Evolutionary conservation across 2,329 filamentous ascomycete species (phyloP), one percentile per base, ranked within the genome.

Genomic region (Canariomyces notabilis): DNA sequence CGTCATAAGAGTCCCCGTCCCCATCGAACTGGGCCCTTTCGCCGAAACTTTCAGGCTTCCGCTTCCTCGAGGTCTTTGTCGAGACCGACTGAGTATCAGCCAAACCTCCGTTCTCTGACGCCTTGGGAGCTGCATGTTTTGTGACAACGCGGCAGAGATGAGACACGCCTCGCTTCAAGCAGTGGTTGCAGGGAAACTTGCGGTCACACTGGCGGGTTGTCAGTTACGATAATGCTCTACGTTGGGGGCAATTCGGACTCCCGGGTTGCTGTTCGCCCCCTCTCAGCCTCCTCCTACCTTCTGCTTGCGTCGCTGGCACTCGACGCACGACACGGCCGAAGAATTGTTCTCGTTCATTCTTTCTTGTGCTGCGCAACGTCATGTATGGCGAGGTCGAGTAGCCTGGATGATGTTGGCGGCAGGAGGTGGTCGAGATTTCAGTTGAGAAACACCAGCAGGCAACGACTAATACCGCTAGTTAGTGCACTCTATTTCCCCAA

Each of bases 181-280:
- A 76, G 51, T 75, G 71, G 49, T 73, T 72, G 55, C 73, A 75
- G 2, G 72, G 72, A 67, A 73, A 76, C 55, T 72, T 63, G 26
- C 70, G 67, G 49, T 67, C 72, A 54, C 73, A 76, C 71, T 74
- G 55, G 37, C 16, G 18, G 22, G 26, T 21, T 37, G 23, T 32
- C 33, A 44, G 22, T 19, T 15, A 38, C 12, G 12, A 37, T 34
- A 16, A 38, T 23, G 16, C 20, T 9, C 15, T 32, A n/a, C n/a
- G n/a, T n/a, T n/a, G n/a, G n/a, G n/a, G n/a, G n/a, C n/a, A n/a
- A n/a, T n/a, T n/a, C n/a, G n/a, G n/a, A n/a, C n/a, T n/a, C n/a
- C n/a, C n/a, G n/a, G n/a, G n/a, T n/a, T n/a, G n/a, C n/a, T n/a
- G n/a, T n/a, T n/a, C n/a, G n/a, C n/a, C n/a, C n/a, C n/a, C n/a